Evolutionary conservation across 192 early-diverging fungal species (phyloP), one percentile per base, ranked within the genome.

Genomic region (Linnemannia hyalina): DNA sequence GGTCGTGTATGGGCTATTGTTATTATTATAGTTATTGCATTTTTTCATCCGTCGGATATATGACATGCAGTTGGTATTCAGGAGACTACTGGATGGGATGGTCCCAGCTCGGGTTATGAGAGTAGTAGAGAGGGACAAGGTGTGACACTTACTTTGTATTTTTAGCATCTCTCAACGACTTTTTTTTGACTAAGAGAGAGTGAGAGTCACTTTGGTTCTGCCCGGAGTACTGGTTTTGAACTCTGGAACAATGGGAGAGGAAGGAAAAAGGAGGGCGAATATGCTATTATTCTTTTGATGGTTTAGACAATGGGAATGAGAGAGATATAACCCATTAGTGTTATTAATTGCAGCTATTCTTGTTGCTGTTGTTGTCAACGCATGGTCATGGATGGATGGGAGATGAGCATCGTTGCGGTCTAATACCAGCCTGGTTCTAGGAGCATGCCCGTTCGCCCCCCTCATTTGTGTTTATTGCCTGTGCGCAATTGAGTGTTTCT

Each of bases 391-490:
- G 18, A 18, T 20, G 49, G 18, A 18, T 52, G 49, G 16, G 49
- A 52, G 5, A 22, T 52, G 49, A 52, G 49, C 49, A 52, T 49
- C 47, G 4, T 52, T 0, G 29, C 9, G 69, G 29, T 41, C n/a
- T n/a, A 70, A 42, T 41, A 10, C 23, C 68, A 15, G 32, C 68
- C 6, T 6, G 35, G 6, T 10, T 69, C 68, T 40, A 29, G 29
- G 65, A 32, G 65, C 22, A 40, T 47, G 38, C 42, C 70, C 36
- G 32, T n/a, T n/a, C 70, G 36, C 41, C 41, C 70, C 68, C n/a
- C 68, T 70, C 68, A n/a, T 36, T 70, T 70, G 69, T 38, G 4
- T 70, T 40, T 42, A 36, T 70, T 32, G n/a, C 29, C 60, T 65
- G 55, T 57, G 55, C 55, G 9, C 60, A 65, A 65, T 65, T 65